A percentile compares a stretch with the other conserved stretches of the same genome.
Evolutionary conservation across 2,329 filamentous ascomycete species (phyloP).

Genomic region (Fusarium sp.): DNA sequence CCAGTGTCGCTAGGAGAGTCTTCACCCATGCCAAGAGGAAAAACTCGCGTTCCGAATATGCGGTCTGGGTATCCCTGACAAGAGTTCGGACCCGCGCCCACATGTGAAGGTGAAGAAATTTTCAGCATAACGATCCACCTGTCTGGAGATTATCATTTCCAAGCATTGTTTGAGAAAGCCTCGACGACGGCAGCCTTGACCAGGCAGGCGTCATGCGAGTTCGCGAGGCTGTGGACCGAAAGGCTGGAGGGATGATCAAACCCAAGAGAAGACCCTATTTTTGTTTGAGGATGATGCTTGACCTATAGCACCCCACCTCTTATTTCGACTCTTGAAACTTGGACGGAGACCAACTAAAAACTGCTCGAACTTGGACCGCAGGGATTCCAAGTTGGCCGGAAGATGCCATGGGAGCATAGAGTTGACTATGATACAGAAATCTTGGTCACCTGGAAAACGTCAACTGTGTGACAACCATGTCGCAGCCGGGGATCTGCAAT

Average conservation of each 20-base stretch:
- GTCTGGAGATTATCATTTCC: constrained; percentile 37
- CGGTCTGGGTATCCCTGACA: constrained; percentile 44
- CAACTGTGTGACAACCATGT: constrained; percentile 36
- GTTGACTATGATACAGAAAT: constrained; percentile 16
- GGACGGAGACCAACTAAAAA: constrained; percentile 23
- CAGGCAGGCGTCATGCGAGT: constrained; percentile 30
- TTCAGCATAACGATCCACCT: constrained; percentile 42
- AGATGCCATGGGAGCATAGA: constrained; percentile 5
- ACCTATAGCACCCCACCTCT: constrained; percentile 25
- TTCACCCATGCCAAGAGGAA: constrained; percentile 27
- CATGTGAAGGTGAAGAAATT: constrained; percentile 37
- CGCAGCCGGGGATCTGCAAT: constrained; percentile 35
- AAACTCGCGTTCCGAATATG: constrained; percentile 38
- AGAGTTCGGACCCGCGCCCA: constrained; percentile 26
- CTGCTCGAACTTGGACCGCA: background rate
- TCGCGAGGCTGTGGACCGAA: constrained; percentile 35
- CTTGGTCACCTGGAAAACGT: constrained; percentile 30
- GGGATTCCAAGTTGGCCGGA: constrained; percentile 24
- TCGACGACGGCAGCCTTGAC: constrained; percentile 22
- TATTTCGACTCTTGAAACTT: constrained; percentile 31
- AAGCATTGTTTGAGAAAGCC: constrained; percentile 29
- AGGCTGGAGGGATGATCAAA: constrained; percentile 17
- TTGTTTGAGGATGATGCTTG: constrained; percentile 13
- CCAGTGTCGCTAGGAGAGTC: constrained; percentile 19
- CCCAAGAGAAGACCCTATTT: constrained; percentile 27